These are phyloP conservation scores for Thermochaetoides dissita DNA, from an alignment of 2,329 filamentous ascomycete genomes.

Conservation along the genomic window DNA sequence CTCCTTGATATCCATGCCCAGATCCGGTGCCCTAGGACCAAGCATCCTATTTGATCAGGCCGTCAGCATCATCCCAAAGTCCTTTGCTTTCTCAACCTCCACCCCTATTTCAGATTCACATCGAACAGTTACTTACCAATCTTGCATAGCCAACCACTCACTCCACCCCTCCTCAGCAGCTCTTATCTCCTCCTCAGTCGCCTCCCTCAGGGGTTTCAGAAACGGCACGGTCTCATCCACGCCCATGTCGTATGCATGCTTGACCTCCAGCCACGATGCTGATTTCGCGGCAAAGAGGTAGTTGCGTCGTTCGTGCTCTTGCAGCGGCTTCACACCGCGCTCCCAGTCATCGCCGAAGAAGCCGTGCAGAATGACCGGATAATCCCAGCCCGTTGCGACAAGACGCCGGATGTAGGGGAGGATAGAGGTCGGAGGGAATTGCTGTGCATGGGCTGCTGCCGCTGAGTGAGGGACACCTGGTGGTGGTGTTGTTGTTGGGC, in stretches of 20 bases:
- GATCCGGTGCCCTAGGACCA: too few relatives aligned
- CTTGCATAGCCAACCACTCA: conserved; percentile 91
- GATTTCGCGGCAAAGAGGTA: conserved; percentile 94
- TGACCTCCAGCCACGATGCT: conserved; percentile 77
- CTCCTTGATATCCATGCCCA: too few relatives aligned
- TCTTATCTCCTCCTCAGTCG: conserved; percentile 66
- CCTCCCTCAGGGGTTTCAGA: conserved; percentile 64
- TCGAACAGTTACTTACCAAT: conserved; percentile 37
- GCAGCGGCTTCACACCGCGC: conserved; percentile 63
- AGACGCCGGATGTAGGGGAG: conserved; percentile 83
- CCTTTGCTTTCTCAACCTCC: too few relatives aligned
- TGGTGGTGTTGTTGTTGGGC: neutral
- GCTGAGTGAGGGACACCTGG: conserved; percentile 35
- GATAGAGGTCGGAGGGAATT: conserved; percentile 22
- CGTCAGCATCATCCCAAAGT: too few relatives aligned
- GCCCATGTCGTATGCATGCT: conserved; percentile 78
- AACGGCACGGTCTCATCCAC: conserved; percentile 78
- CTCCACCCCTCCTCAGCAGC: conserved; percentile 78
- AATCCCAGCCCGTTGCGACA: conserved; percentile 83
- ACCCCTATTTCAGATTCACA: too few relatives aligned
- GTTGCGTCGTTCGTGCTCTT: conserved; percentile 82
- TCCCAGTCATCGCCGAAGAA: conserved; percentile 95
- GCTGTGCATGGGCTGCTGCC: too few relatives aligned
- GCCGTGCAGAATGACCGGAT: conserved; percentile 71
- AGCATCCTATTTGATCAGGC: too few relatives aligned